These are phyloP conservation scores for Pulveroboletus sp. DNA, from an alignment of 768 basidiomycete species.

Conservation along the genomic window DNA sequence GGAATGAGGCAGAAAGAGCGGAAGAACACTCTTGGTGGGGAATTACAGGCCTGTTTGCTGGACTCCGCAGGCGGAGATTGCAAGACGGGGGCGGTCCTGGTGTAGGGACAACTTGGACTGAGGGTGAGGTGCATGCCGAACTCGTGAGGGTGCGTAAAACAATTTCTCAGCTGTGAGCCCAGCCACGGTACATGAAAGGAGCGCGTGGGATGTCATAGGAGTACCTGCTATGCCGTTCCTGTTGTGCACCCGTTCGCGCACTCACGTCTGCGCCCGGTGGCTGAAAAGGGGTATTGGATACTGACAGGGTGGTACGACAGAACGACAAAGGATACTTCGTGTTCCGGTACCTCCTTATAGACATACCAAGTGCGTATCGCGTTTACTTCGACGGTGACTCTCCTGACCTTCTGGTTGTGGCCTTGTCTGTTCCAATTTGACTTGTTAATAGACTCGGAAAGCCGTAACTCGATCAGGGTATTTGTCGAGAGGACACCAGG, in stretches of 20 bases:
- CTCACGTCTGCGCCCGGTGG: slow-evolving; percentile 2
- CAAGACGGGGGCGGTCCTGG: slow-evolving; percentile 29
- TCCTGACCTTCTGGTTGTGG: neutral
- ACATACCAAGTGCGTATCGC: slow-evolving; percentile 65
- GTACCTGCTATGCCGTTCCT: slow-evolving; percentile 1
- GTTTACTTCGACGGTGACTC: slow-evolving; percentile 17
- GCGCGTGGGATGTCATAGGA: neutral
- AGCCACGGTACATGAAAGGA: neutral
- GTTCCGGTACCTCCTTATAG: slow-evolving; percentile 72
- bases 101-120: slow-evolving; percentile 50
- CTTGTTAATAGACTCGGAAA: slow-evolving; percentile 50
- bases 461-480: slow-evolving; percentile 57
- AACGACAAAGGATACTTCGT: slow-evolving; percentile 75
- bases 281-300: slow-evolving; percentile 2
- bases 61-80: slow-evolving; percentile 45
- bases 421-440: slow-evolving; percentile 8
- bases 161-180: slow-evolving; percentile 2
- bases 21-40: slow-evolving; percentile 44
- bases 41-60: slow-evolving; percentile 66
- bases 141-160: slow-evolving; percentile 57
- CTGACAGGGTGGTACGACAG: slow-evolving; percentile 35
- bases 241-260: neutral
- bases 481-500: slow-evolving; percentile 66
- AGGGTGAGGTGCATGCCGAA: slow-evolving; percentile 81
- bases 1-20: slow-evolving; percentile 28